Evolutionary conservation across 176 grass and related monocot species (phyloP), one percentile per base, ranked within the genome.

Genomic region (Oryza rufipogon): DNA sequence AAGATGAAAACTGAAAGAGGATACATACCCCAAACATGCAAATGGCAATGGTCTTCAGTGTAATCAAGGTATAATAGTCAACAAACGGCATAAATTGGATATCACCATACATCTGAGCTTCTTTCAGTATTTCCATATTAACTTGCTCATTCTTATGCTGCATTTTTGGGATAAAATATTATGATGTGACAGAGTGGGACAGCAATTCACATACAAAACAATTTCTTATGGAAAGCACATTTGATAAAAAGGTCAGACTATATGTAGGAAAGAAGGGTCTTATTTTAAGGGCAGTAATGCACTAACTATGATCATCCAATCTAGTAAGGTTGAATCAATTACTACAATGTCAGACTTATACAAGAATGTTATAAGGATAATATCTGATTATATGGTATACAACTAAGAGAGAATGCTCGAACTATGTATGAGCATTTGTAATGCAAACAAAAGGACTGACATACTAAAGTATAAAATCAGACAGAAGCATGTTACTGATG

Each of bases 1-100:
- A 82, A 70, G 66, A 26, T 80, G 56, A 45, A 87, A 92, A 38
- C 30, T 73, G 56, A 54, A 88, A 93, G 67, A 70, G 78, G 83
- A 56, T 74, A 79, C 70, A 77, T 94, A 97, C 95, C 88, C 90
- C 95, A 64, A 94, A 93, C 69, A 74, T 91, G 64, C 88, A 94
- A 61, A 90, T 76, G 64, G 95, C 90, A 83, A 92, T 80, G 17
- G 90, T 90, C 91, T 94, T 94, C 45, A 97, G 86, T 30, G 92
- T 94, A 79, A 97, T 94, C 74, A 97, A 83, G 64, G 78, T 94
- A 79, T 97, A 97, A 65, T 97, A 94, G 84, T 97, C 92, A 82
- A 94, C 95, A 82, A 94, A 97, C 74, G 95, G 95, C 92, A 97
- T 91, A 83, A 97, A 79, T 68, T 97, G 95, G 81, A 94, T 91